Base-by-base conservation (phyloP, 148 eudicot genomes). In the Talinum fruticosum region DNA sequence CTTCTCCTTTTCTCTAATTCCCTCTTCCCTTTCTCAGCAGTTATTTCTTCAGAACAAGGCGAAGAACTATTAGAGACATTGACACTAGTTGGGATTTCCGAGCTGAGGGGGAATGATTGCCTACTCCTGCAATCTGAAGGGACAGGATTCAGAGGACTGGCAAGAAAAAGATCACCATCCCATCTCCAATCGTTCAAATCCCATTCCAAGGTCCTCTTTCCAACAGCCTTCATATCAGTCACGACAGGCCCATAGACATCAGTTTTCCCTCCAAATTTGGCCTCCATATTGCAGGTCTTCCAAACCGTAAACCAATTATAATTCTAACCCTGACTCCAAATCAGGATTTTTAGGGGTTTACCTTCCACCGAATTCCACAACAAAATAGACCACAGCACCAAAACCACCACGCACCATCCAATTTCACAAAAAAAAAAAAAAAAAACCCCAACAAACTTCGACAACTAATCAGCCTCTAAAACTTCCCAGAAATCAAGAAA, bases 141-240 rank as follows among this genome's bases (percentile, higher is more conserved):
- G 3, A 67, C 68, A 8, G 89, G 54, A 82, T 85, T 88, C 54
- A 88, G 79, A 0, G 91, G 90, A 71, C 82, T 81, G 28, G 96
- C 99, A 21, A 81, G 78, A 71, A 89, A 88, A 74, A 83, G 79
- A 89, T 91, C 88, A 36, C 96, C 88, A 85, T 95, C 97, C 99
- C 99, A 95, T 81, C 82, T 91, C 97, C 99, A 95, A 74, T 95
- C 91, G 84, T 91, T 92, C 79, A 92, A 90, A 84, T 92, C 96
- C 99, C 99, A 95, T 78, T 95, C 99, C 65, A 87, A 75, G 67
- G 72, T 82, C 86, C 79, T 91, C 84, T 92, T 89, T 66, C 96
- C 96, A 36, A 82, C 78, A 3, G 86, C 85, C 79, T 86, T 86
- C 81, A 82, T 65, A 59, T 85, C 84, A 14, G 89, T 71, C 74